phyloP scores from a whole-genome alignment of 2,329 filamentous ascomycete species.

The Aspergillus puulaauensis region DNA sequence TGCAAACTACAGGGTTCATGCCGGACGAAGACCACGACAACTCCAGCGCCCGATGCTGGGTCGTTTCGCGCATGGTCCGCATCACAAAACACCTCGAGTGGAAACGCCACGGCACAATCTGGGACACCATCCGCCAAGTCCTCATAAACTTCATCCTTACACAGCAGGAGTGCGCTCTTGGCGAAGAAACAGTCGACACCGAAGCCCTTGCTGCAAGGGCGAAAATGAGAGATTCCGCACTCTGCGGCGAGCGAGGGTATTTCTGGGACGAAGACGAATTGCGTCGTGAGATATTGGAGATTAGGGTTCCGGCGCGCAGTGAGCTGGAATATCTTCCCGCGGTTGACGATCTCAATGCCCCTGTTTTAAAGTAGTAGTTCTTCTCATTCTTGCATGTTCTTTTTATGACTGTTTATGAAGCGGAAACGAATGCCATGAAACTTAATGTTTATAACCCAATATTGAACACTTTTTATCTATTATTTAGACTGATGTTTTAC shows the following conservation, averaged over 20 bases:
- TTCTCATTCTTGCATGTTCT: background rate
- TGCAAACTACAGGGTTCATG: slow-evolving; percentile 28
- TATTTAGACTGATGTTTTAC: too few species aligned
- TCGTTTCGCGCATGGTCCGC: slow-evolving; percentile 33
- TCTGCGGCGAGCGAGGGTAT: slow-evolving; percentile 7
- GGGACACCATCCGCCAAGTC: slow-evolving; percentile 27
- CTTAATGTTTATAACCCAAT: background rate
- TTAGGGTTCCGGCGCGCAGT: slow-evolving; percentile 3
- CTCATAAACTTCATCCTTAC: slow-evolving; percentile 27
- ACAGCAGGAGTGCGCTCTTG: slow-evolving; percentile 31
- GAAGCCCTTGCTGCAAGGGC: slow-evolving; percentile 24
- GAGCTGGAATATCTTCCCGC: background rate
- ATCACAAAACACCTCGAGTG: slow-evolving; percentile 32
- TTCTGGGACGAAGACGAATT: slow-evolving; percentile 31
- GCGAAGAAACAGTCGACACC: slow-evolving; percentile 20
- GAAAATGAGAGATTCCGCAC: slow-evolving; percentile 9
- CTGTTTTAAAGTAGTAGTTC: slow-evolving; percentile 13
- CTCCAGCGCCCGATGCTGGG: slow-evolving; percentile 30
- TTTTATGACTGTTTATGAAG: background rate
- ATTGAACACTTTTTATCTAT: too few species aligned
- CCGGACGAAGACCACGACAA: slow-evolving; percentile 20
- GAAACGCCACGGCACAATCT: slow-evolving; percentile 27
- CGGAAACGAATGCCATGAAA: background rate
- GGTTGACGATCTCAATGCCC: slow-evolving; percentile 12
- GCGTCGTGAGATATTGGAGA: slow-evolving; percentile 24